Base-by-base conservation (phyloP, 176 grass and related monocot species). In the Tillandsia leiboldiana region DNA sequence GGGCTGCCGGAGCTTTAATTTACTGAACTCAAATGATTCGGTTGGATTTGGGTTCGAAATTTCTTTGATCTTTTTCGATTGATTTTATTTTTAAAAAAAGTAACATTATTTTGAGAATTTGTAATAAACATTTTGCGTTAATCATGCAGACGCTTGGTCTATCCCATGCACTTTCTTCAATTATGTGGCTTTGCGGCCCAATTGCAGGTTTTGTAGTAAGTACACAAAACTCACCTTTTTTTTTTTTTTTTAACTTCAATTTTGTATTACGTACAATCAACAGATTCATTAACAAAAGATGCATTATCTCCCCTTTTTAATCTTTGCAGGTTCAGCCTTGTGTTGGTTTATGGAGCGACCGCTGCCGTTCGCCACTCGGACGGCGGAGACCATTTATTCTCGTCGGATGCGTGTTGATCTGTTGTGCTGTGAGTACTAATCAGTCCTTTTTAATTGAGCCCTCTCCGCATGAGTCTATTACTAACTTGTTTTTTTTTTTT, bases 151-250 rank as follows among this genome's bases (percentile, higher is more conserved):
- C 88, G 9, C 81, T 96, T 12, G 92, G 88, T 58, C 78, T 92
- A 72, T 92, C 88, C 9, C 92, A 92, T 81, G 76, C 92, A 1
- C 88, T 96, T 11, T 86, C 83, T 72, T 92, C 92, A 51, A 70
- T 96, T 75, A 92, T 96, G 86, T 96, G 92, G 92, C 86, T 96
- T 57, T 96, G 88, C 66, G 92, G 88, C 9, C 92, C 88, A 26
- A 83, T 96, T 51, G 92, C 92, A 79, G 88, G 92, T 20, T 81
- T 96, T 69, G 70, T 96, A 66, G 88, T 96, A 69, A 91, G 88
- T 78, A 66, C 26, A 42, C 22, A 15, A 68, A 7, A 13, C 33
- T 68, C 48, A 73, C 59, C 33, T 0, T 33, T 33, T 33, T 33
- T 5, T 33, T 33, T 33, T 20, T 20, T 20, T 20, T 20, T 20